These are phyloP conservation scores for Starmera dryadoides DNA, from an alignment of 805 yeast species.

Conservation along the genomic window DNA sequence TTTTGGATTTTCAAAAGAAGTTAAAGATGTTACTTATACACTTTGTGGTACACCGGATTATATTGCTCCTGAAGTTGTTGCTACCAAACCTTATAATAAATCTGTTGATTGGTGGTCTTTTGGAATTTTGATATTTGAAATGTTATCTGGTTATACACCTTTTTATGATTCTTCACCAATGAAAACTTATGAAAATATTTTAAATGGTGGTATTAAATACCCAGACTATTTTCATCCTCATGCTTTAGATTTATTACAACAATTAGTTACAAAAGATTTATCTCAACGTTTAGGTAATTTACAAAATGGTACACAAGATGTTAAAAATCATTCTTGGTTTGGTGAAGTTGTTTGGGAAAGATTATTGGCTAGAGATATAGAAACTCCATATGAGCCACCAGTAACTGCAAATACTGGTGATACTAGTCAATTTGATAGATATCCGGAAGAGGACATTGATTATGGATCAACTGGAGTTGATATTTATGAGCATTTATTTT, in stretches of 20 bases:
- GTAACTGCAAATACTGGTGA: slow-evolving; percentile 92
- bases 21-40: slow-evolving; percentile 86
- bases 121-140: slow-evolving; percentile 86
- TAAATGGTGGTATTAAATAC: slow-evolving; percentile 69
- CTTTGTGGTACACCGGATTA: slow-evolving; percentile 95
- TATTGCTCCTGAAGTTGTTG: slow-evolving; percentile 93
- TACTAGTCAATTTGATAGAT: slow-evolving; percentile 72
- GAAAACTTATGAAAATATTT: slow-evolving; percentile 89
- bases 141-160: slow-evolving; percentile 94
- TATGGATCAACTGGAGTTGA: slow-evolving; percentile 76
- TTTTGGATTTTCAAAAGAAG: slow-evolving; percentile 93
- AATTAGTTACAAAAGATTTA: slow-evolving; percentile 76
- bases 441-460: slow-evolving; percentile 80
- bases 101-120: slow-evolving; percentile 98
- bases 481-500: slow-evolving; percentile 58
- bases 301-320: slow-evolving; percentile 77
- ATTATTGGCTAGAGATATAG: slow-evolving; percentile 75
- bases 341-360: slow-evolving; percentile 91
- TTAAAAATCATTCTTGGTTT: slow-evolving; percentile 87
- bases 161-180: slow-evolving; percentile 89
- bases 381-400: slow-evolving; percentile 95
- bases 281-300: slow-evolving; percentile 82
- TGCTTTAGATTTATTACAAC: slow-evolving; percentile 63
- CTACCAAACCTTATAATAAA: slow-evolving; percentile 89
- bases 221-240: slow-evolving; percentile 75